Conservation (phyloP, 2,329 filamentous ascomycete species). For the Eutypella sp. region DNA sequence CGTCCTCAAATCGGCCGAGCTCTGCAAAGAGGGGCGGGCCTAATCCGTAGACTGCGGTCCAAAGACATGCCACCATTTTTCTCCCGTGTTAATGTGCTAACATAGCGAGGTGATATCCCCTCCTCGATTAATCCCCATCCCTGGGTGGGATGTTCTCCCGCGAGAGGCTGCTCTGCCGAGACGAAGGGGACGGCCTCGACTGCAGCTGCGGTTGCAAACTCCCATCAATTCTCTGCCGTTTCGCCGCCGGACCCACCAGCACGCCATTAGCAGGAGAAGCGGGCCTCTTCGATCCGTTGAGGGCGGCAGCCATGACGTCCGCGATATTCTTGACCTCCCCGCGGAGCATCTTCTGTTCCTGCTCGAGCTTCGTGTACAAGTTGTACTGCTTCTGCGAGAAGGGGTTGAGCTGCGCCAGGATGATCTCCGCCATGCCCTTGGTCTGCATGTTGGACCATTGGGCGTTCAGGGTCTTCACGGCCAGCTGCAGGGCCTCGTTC, state of each 20-base stretch:
- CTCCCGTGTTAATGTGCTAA: too few relatives aligned
- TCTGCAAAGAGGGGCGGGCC: too few relatives aligned
- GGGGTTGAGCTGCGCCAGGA: conserved; percentile 30
- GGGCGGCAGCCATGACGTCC: neutral
- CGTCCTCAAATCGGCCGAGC: too few relatives aligned
- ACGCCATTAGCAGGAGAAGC: neutral
- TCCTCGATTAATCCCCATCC: too few relatives aligned
- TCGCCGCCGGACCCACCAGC: neutral
- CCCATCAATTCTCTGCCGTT: neutral
- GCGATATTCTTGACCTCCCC: neutral
- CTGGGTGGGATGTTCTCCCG: neutral
- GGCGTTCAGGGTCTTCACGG: conserved; percentile 35
- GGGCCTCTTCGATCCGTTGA: neutral
- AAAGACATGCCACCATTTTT: too few relatives aligned
- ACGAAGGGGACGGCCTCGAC: neutral
- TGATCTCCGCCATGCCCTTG: conserved; percentile 34
- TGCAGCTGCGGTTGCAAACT: neutral
- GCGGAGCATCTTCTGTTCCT: neutral
- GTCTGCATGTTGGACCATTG: conserved; percentile 48
- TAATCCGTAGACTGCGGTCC: too few relatives aligned
- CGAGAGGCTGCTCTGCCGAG: neutral
- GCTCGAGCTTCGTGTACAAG: neutral
- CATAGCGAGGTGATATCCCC: too few relatives aligned
- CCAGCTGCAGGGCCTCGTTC: conserved; percentile 29
- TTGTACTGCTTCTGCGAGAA: conserved; percentile 6